A percentile compares a stretch with the other conserved stretches of the same genome.
phyloP scores from a whole-genome alignment of 2,329 filamentous ascomycete species.

The Cladophialophora bantiana region DNA sequence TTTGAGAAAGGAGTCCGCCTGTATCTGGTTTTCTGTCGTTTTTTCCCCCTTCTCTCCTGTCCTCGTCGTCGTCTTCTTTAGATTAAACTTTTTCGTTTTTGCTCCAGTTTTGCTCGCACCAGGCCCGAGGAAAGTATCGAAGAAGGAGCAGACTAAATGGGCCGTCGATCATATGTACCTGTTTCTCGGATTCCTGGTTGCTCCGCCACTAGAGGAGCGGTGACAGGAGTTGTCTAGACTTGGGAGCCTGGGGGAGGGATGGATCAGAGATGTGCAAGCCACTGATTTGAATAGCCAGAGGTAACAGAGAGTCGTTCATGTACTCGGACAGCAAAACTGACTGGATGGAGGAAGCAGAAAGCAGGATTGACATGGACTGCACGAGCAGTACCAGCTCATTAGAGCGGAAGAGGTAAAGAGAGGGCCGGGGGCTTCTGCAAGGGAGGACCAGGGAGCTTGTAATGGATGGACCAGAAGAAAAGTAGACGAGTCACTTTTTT shows the following conservation, averaged over 20 bases:
- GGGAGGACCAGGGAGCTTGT: conserved; percentile 8
- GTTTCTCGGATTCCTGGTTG: not conserved
- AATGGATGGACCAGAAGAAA: conserved; percentile 18
- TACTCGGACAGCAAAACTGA: conserved; percentile 6
- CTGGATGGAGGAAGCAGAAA: not conserved
- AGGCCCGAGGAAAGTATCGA: not conserved
- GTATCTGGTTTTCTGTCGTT: conserved; percentile 1
- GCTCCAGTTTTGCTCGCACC: not conserved
- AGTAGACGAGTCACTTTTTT: conserved; percentile 18
- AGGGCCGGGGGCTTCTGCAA: conserved; percentile 5
- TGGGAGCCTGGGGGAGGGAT: not conserved
- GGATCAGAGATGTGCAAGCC: not conserved
- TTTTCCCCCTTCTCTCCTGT: not conserved
- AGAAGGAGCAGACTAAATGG: not conserved
- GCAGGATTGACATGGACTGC: conserved; percentile 13
- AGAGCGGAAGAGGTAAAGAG: conserved; percentile 11
- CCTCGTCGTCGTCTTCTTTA: not conserved
- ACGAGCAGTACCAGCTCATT: conserved; percentile 9
- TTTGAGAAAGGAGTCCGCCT: conserved; percentile 5
- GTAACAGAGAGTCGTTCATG: not conserved
- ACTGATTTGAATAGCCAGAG: not conserved
- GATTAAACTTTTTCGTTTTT: conserved; percentile 10
- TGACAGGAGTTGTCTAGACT: conserved; percentile 3
- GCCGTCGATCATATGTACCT: conserved; percentile 21
- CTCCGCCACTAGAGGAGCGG: conserved; percentile 12